phyloP scores from a whole-genome alignment of 176 grass and related monocot species.

The Pontederia crassipes region DNA sequence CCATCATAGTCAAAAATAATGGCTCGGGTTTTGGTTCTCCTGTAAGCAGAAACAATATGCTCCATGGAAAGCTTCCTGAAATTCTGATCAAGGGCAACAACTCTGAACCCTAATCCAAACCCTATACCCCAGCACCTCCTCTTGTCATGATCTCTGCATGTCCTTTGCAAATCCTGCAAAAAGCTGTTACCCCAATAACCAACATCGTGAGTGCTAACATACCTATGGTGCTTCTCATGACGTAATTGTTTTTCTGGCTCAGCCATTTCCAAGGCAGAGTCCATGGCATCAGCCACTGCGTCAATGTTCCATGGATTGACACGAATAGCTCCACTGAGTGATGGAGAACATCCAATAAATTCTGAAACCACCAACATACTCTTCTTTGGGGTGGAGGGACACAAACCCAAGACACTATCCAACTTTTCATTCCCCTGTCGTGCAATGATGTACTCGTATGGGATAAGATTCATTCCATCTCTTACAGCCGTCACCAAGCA shows the following conservation, averaged over 20 bases:
- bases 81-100: conserved; percentile 79
- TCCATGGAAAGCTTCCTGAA: conserved; percentile 81
- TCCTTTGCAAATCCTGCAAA: conserved; percentile 75
- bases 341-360: conserved; percentile 89
- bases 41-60: conserved; percentile 71
- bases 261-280: conserved; percentile 55
- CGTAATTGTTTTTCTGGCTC: conserved; percentile 68
- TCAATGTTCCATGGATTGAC: conserved; percentile 97
- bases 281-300: conserved; percentile 79
- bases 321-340: conserved; percentile 64
- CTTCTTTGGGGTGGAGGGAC: conserved; percentile 44
- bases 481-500: conserved; percentile 92
- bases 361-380: conserved; percentile 82
- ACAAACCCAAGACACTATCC: conserved; percentile 48
- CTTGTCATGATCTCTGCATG: conserved; percentile 58
- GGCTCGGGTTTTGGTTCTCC: conserved; percentile 31
- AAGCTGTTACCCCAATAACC: conserved; percentile 96
- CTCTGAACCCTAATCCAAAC: conserved; percentile 73
- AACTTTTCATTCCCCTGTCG: conserved; percentile 68
- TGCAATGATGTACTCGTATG: conserved; percentile 83
- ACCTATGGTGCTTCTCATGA: conserved; percentile 79
- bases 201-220: conserved; percentile 83
- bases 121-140: conserved; percentile 89
- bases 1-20: conserved; percentile 93
- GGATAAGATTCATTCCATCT: conserved; percentile 96